A percentile compares a stretch with the other conserved stretches of the same genome.
Evolutionary conservation across 2,329 filamentous ascomycete species (phyloP).

Genomic region (Aspergillus piperis): DNA sequence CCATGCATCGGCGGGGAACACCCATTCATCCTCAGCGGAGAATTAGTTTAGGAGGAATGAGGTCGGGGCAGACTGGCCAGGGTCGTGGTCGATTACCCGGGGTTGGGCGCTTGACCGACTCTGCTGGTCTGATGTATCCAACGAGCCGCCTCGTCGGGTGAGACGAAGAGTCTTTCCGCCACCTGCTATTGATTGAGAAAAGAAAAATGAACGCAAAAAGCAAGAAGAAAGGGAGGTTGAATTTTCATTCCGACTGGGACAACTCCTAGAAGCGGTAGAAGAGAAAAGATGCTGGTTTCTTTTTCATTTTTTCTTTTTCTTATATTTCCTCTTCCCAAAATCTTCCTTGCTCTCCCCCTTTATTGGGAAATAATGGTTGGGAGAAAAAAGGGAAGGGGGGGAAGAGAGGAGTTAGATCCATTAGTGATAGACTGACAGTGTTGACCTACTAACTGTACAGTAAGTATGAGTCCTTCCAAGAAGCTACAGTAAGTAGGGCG

Average conservation of each 20-base stretch:
- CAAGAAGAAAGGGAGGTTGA: not conserved
- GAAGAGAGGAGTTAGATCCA: not conserved
- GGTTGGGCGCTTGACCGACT: slow-evolving; percentile 15
- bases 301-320: slow-evolving; percentile 6
- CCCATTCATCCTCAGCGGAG: slow-evolving; percentile 12
- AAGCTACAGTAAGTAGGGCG: not conserved
- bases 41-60: not conserved
- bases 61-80: not conserved
- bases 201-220: not conserved
- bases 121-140: slow-evolving; percentile 11
- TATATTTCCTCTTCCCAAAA: not conserved
- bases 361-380: not conserved
- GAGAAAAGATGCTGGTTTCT: not conserved
- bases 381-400: not conserved
- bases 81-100: slow-evolving; percentile 10
- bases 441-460: no score
- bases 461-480: not conserved
- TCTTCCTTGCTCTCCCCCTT: slow-evolving; percentile 15
- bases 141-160: slow-evolving; percentile 6
- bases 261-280: not conserved
- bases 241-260: not conserved
- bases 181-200: not conserved
- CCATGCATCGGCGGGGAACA: not conserved
- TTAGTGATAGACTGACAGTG: not conserved
- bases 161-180: not conserved